Conservation (phyloP, 2,329 filamentous ascomycete genomes). For the Phialemoniopsis sp. region DNA sequence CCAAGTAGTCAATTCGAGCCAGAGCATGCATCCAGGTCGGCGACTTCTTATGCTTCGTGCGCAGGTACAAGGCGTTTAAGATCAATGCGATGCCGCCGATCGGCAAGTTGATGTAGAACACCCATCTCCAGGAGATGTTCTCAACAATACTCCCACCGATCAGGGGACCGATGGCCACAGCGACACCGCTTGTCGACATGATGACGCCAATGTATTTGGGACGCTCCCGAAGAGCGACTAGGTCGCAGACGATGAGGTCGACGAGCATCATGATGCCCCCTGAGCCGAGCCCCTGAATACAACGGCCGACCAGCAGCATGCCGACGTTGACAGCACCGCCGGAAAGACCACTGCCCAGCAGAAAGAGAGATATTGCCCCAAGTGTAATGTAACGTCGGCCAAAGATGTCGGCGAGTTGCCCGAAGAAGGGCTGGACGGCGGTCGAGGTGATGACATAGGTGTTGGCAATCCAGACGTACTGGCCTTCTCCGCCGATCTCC, state of each 20-base stretch:
- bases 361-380: conserved; percentile 1
- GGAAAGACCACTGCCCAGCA: conserved; percentile 32
- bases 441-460: conserved; percentile 8
- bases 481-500: conserved; percentile 11
- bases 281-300: conserved; percentile 42
- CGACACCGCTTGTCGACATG: conserved; percentile 1
- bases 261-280: conserved; percentile 27
- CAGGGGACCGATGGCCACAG: conserved; percentile 14
- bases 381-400: conserved; percentile 3
- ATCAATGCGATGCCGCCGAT: conserved; percentile 26
- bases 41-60: too few species aligned
- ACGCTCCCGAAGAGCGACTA: conserved; percentile 13
- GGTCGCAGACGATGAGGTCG: conserved; percentile 16
- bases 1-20: conserved; percentile 35
- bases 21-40: conserved; percentile 22
- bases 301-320: conserved; percentile 44
- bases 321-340: conserved; percentile 37
- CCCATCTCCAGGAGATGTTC: conserved; percentile 19
- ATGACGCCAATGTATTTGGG: conserved; percentile 10
- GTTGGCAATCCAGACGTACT: conserved; percentile 20
- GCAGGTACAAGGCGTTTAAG: too few species aligned
- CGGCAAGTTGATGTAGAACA: conserved; percentile 42
- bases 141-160: conserved; percentile 16
- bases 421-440: conserved; percentile 32
- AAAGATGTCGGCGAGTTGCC: conserved; percentile 28